Percentiles rank a stretch among this genome's conserved stretches.
Evolutionary conservation across 495 filamentous ascomycete species (phyloP).

Genomic region (Aspergillus baeticus): DNA sequence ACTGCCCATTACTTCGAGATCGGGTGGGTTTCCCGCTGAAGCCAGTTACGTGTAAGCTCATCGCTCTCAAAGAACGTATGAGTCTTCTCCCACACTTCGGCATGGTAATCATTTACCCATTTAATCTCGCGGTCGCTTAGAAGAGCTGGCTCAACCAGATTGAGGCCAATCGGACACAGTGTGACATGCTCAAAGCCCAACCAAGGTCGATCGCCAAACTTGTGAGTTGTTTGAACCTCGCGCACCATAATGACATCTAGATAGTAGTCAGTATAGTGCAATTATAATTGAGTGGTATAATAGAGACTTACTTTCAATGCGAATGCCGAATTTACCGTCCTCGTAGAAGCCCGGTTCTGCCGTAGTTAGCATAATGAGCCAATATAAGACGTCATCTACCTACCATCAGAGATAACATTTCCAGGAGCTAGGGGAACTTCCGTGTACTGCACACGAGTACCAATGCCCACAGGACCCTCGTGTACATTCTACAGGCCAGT

Average conservation of each 20-base stretch:
- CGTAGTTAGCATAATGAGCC: constrained; percentile 17
- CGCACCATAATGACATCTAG: constrained; percentile 79
- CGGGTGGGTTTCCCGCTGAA: constrained; percentile 76
- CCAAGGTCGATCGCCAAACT: constrained; percentile 91
- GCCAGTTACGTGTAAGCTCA: constrained; percentile 69
- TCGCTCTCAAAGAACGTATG: constrained; percentile 75
- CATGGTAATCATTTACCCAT: constrained; percentile 87
- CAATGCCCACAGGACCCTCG: constrained; percentile 96
- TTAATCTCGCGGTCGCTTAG: constrained; percentile 74
- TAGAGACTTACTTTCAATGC: constrained; percentile 75
- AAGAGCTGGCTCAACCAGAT: constrained; percentile 74
- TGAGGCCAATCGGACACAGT: constrained; percentile 91
- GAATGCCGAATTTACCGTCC: constrained; percentile 95
- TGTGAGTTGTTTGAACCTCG: constrained; percentile 80
- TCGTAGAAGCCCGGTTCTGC: constrained; percentile 97
- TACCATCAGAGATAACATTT: constrained; percentile 85
- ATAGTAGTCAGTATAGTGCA: constrained; percentile 18
- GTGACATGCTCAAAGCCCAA: constrained; percentile 96
- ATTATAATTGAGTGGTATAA: background rate
- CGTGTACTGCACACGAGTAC: constrained; percentile 84
- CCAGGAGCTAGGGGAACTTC: constrained; percentile 89
- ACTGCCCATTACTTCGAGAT: constrained; percentile 35
- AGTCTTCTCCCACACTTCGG: constrained; percentile 79
- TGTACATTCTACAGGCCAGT: constrained; percentile 73
- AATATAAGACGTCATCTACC: constrained; percentile 1